A percentile compares a stretch with the other conserved stretches of the same genome.
phyloP scores from a whole-genome alignment of 208 protist species.

The Crithidia mellificae region DNA sequence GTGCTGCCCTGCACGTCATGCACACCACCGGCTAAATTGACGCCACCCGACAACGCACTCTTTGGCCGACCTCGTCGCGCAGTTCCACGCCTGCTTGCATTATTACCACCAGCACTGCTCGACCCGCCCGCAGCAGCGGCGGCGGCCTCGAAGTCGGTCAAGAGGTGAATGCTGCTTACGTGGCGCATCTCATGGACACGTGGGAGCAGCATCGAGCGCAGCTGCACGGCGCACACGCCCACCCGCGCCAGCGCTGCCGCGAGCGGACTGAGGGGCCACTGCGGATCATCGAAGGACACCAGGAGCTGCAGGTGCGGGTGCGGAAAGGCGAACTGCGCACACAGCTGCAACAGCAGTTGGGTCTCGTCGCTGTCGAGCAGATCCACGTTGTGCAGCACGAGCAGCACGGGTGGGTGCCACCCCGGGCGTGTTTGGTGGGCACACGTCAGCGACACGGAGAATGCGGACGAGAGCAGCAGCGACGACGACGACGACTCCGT shows the following conservation, averaged over 20 bases:
- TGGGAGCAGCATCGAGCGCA: slow-evolving; percentile 59
- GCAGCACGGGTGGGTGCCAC: slow-evolving; percentile 35
- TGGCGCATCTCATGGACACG: slow-evolving; percentile 59
- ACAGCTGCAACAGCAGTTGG: slow-evolving; percentile 47
- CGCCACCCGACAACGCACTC: too few relatives aligned
- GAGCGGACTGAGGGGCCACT: slow-evolving; percentile 41
- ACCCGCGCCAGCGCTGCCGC: slow-evolving; percentile 38
- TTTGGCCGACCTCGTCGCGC: too few relatives aligned
- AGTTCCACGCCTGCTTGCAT: too few relatives aligned
- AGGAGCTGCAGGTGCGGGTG: slow-evolving; percentile 44
- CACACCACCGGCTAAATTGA: too few relatives aligned
- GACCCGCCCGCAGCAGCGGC: slow-evolving; percentile 19
- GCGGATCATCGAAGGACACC: slow-evolving; percentile 66
- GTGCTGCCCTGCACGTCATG: too few relatives aligned
- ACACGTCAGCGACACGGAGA: neutral
- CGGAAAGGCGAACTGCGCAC: slow-evolving; percentile 42
- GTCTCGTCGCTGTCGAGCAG: slow-evolving; percentile 43
- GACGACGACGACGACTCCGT: too few relatives aligned
- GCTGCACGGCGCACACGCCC: slow-evolving; percentile 55
- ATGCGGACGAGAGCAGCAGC: too few relatives aligned
- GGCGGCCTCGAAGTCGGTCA: slow-evolving; percentile 56
- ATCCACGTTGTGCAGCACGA: slow-evolving; percentile 75
- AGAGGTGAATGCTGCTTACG: slow-evolving; percentile 49
- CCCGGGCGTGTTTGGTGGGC: slow-evolving; percentile 10
- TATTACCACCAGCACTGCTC: too few relatives aligned